Base-by-base conservation (phyloP, 441 rosid species). In the Populus hybrid region DNA sequence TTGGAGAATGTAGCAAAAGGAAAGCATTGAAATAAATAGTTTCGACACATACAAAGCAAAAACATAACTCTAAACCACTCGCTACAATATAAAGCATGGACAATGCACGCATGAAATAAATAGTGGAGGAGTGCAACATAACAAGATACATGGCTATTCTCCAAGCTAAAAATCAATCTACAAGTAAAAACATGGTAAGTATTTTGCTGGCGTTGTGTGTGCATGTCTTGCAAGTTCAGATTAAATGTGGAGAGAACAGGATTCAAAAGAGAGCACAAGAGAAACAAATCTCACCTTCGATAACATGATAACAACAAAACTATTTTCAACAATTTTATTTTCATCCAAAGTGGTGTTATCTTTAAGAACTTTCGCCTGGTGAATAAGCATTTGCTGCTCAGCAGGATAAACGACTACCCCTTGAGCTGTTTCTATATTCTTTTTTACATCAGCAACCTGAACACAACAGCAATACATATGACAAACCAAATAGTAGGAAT, bases 291-390 rank as follows among this genome's bases (percentile, higher is more conserved):
- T 71, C 73, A 90, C 98, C 96, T 93, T 95, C 35, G 89, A 42
- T 81, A 92, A 77, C 98, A 95, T 93, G 69, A 95, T 84, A 61
- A 95, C 98, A 78, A 92, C 78, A 82, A 92, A 93, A 85, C 87
- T 90, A 76, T 88, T 87, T 76, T 93, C 98, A 8, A 85, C 83
- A 64, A 95, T 93, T 80, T 90, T 89, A 72, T 86, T 93, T 75
- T 90, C 96, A 20, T 86, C 93, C 75, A 95, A 72, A 29, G 98
- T 93, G 10, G 95, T 88, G 78, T 80, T 80, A 76, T 95, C 97
- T 76, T 88, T 89, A 38, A 95, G 98, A 63, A 95, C 96, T 79
- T 89, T 92, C 36, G 96, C 98, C 81, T 92, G 93, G 80, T 92
- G 64, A 76, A 95, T 91, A 69, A 95, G 94, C 94, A 95, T 92